Evolutionary conservation across 164 flowering plant genomes (phyloP), one percentile per base, ranked within the genome.

Genomic region (Annona squamosa): DNA sequence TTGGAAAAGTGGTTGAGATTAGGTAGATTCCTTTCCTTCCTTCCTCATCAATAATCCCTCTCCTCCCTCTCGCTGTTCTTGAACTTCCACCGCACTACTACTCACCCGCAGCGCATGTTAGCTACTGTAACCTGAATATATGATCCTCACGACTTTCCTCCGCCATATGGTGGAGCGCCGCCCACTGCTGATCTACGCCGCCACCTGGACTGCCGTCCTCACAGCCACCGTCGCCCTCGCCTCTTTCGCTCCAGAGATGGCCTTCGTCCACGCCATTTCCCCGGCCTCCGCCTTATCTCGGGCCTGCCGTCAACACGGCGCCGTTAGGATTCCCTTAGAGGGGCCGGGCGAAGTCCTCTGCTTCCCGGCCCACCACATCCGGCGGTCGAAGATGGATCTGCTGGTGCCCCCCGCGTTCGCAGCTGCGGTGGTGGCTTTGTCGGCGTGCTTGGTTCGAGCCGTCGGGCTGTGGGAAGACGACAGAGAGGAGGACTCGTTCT

Each of bases 331-430:
- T 37, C 93, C 93, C 61, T 12, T 89, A 37, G 93, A 87, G 70
- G 4, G 82, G 43, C 86, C 91, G 16, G 81, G 82, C 2, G 90
- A 86, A 77, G 72, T 77, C 57, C 10, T 87, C 16, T 89, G 97
- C 76, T 57, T 91, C 48, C 90, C 91, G 48, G 83, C 84, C 9
- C 81, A 81, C 65, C 44, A 83, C 56, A 82, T 91, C 70, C 65
- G 42, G 3, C 75, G 77, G 73, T 86, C 91, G 13, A 74, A 57
- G 64, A 64, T 85, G 65, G 97, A 91, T 70, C 37, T 81, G 57
- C 9, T 89, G 12, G 88, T 89, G 18, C 92, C 97, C 3, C 89
- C 90, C 3, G 52, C 85, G 63, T 91, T 91, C 42, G 91, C 97
- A 3, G 93, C 91, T 4, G 77, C 82, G 0, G 79, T 86, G 3